These are phyloP conservation scores for Hypoxylon sp. DNA, from an alignment of 2,329 filamentous ascomycete genomes.

Conservation along the genomic window DNA sequence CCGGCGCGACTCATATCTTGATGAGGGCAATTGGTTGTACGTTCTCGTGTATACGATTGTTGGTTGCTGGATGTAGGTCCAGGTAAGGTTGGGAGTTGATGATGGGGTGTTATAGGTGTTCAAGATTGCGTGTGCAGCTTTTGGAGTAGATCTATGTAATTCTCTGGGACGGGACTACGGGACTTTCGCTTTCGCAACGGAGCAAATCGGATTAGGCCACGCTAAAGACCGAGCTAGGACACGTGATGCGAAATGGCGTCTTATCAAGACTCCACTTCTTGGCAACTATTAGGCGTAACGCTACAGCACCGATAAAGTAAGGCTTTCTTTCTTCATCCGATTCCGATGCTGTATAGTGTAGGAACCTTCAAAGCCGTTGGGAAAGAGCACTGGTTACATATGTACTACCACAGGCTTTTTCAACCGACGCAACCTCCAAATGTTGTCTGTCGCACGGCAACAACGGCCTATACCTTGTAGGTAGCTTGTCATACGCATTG, in stretches of 20 bases:
- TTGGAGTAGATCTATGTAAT: slow-evolving; percentile 40
- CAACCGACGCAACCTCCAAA: neutral
- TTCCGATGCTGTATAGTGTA: neutral
- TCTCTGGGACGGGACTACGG: slow-evolving; percentile 27
- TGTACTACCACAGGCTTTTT: neutral
- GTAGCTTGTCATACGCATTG: neutral
- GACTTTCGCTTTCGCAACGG: slow-evolving; percentile 33
- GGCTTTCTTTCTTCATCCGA: neutral
- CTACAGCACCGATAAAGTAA: slow-evolving; percentile 15
- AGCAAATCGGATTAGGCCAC: slow-evolving; percentile 43
- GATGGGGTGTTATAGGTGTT: slow-evolving; percentile 38
- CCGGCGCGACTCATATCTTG: slow-evolving; percentile 95
- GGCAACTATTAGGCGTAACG: slow-evolving; percentile 3
- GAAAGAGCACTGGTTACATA: neutral
- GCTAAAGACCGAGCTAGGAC: slow-evolving; percentile 38
- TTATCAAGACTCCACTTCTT: slow-evolving; percentile 28
- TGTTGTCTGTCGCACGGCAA: neutral
- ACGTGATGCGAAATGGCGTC: slow-evolving; percentile 32
- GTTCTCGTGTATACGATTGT: slow-evolving; percentile 32
- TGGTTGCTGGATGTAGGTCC: slow-evolving; percentile 43
- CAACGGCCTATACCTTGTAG: neutral
- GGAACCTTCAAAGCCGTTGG: neutral
- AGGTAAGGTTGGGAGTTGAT: slow-evolving; percentile 37
- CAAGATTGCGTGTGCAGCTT: slow-evolving; percentile 42
- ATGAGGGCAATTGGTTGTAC: slow-evolving; percentile 52